Percentiles rank a stretch among this genome's conserved stretches.
Conservation (phyloP, 768 basidiomycete species). For the Agaricus sinodeliciosus region DNA sequence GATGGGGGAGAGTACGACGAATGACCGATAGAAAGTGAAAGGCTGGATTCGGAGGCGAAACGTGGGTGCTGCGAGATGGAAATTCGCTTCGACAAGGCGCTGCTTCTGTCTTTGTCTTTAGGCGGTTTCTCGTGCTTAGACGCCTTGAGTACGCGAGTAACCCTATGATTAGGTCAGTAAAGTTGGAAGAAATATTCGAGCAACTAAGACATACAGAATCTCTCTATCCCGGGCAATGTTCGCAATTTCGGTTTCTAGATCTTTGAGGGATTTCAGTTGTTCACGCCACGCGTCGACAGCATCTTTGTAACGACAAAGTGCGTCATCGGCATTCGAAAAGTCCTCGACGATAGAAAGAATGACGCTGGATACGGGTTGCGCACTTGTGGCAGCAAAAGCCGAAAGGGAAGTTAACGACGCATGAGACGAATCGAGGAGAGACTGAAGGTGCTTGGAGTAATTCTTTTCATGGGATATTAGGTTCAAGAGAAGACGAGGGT, state of each 20-base stretch:
- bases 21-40: constrained; percentile 19
- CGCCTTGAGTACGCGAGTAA: constrained; percentile 73
- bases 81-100: constrained; percentile 30
- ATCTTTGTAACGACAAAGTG: constrained; percentile 50
- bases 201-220: constrained; percentile 55
- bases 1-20: constrained; percentile 13
- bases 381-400: constrained; percentile 66
- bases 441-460: constrained; percentile 53
- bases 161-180: constrained; percentile 30
- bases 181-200: not conserved
- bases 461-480: constrained; percentile 68
- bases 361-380: constrained; percentile 45
- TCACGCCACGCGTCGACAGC: constrained; percentile 64
- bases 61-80: constrained; percentile 25
- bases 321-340: constrained; percentile 62
- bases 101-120: constrained; percentile 16
- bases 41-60: constrained; percentile 38
- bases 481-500: constrained; percentile 65
- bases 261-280: constrained; percentile 51
- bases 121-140: constrained; percentile 45
- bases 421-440: constrained; percentile 52
- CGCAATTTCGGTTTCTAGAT: constrained; percentile 66
- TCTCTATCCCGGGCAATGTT: constrained; percentile 71
- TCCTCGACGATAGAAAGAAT: constrained; percentile 52
- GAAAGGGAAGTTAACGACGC: constrained; percentile 58